Evolutionary conservation across 2,329 filamentous ascomycete genomes (phyloP).

Genomic region (Xylariaceae sp.): DNA sequence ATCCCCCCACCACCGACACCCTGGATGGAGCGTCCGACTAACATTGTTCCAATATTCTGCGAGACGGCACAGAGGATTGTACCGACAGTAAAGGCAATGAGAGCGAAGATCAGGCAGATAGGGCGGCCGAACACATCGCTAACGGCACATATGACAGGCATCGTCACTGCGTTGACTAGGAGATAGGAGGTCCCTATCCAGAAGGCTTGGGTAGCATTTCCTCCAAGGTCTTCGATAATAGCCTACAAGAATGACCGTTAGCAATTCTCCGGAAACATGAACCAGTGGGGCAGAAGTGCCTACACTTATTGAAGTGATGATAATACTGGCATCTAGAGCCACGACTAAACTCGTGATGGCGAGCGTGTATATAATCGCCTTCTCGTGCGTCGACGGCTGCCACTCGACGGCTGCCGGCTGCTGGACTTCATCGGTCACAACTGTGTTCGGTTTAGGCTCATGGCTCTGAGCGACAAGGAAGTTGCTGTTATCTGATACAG

Average conservation of each 20-base stretch:
- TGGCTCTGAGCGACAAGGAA: not conserved
- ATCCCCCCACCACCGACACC: constrained; percentile 51
- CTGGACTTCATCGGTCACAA: constrained; percentile 17
- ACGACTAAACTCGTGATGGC: constrained; percentile 32
- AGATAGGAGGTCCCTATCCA: constrained; percentile 42
- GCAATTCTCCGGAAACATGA: not conserved
- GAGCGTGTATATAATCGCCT: constrained; percentile 36
- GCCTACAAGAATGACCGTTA: constrained; percentile 22
- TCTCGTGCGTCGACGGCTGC: constrained; percentile 33
- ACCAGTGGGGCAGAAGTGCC: not conserved
- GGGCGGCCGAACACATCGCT: constrained; percentile 46
- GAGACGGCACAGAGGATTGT: constrained; percentile 48
- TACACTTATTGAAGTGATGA: constrained; percentile 33
- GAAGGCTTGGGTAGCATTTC: constrained; percentile 35
- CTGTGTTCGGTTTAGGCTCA: not conserved
- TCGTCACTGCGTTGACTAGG: constrained; percentile 39
- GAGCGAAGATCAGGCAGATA: constrained; percentile 42
- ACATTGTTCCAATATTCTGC: constrained; percentile 41
- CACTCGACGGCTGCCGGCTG: constrained; percentile 21
- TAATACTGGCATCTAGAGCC: constrained; percentile 34
- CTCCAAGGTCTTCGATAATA: constrained; percentile 31
- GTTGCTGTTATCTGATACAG: constrained; percentile 16
- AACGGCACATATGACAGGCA: constrained; percentile 40
- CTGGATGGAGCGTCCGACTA: constrained; percentile 47
- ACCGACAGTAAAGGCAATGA: constrained; percentile 50